These are phyloP conservation scores for Trametes meyenii DNA, from an alignment of 768 basidiomycete genomes.

Conservation along the genomic window DNA sequence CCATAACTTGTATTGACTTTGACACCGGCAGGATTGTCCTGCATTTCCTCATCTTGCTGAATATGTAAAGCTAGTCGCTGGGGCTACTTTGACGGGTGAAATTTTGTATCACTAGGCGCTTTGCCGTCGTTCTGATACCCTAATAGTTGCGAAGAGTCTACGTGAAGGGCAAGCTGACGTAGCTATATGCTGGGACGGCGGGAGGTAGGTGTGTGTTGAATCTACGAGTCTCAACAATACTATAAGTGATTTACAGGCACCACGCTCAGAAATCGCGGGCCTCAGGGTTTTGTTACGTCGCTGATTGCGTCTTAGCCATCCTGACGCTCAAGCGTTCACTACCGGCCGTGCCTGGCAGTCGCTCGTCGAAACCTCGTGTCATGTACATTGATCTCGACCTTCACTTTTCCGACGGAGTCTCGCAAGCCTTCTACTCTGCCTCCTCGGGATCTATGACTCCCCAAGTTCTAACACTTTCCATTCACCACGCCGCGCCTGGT, in stretches of 20 bases:
- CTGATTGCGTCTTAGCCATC: conserved; percentile 84
- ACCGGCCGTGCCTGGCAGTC: not conserved
- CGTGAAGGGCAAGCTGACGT: conserved; percentile 53
- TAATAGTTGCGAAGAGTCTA: conserved; percentile 59
- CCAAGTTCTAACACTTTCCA: conserved; percentile 63
- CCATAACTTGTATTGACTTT: not conserved
- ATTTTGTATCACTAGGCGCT: not conserved
- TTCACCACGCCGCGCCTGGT: conserved; percentile 81
- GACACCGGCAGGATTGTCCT: conserved; percentile 71
- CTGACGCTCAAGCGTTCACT: conserved; percentile 59
- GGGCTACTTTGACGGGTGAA: conserved; percentile 64
- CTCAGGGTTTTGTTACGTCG: conserved; percentile 93
- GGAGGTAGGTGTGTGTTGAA: conserved; percentile 48
- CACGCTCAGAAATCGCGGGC: conserved; percentile 80
- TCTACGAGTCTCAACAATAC: not conserved
- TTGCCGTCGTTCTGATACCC: not conserved
- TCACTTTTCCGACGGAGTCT: conserved; percentile 90
- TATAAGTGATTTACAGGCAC: conserved; percentile 50
- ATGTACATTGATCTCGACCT: conserved; percentile 94
- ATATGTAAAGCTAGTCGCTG: conserved; percentile 74
- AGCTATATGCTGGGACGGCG: conserved; percentile 91
- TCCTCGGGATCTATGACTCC: conserved; percentile 36
- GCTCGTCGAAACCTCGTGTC: conserved; percentile 53
- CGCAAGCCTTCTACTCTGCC: conserved; percentile 66
- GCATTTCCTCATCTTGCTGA: conserved; percentile 66